Base-by-base conservation (phyloP, 1,284 basidiomycete genomes). In the Ceratobasidium sp. region DNA sequence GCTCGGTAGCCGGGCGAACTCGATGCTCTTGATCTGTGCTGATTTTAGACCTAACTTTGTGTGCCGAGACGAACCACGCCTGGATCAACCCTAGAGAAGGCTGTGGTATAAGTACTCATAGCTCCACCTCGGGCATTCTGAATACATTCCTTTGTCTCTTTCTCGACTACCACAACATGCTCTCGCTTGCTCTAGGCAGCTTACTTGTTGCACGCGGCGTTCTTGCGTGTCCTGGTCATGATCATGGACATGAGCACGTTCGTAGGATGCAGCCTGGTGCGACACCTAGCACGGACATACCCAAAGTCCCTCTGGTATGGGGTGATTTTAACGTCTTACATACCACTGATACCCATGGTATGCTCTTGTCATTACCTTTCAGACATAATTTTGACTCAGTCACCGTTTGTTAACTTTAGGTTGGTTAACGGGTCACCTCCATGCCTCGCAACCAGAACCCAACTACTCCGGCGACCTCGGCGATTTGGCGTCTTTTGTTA, bases 401-500 rank as follows among this genome's bases (percentile, higher is more conserved):
- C 26, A 5, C 23, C 33, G 1, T 33, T 33, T 33, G 33, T 33
- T 33, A 33, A 33, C 33, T 33, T 33, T 65, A 80, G 81, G 93
- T 33, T 94, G 93, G 93, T 85, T 94, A 5, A 87, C 93, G 33
- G 93, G 93, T 2, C 93, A 94, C 84, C 91, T 92, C 80, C 91
- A 93, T 81, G 26, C 84, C 0, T 89, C 88, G 4, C 90, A 89
- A 81, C 93, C 93, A 0, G 93, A 94, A 80, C 93, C 93, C 0
- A 92, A 94, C 82, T 93, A 92, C 83, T 92, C 90, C 80, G 94
- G 92, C 26, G 91, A 93, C 82, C 90, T 93, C 61, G 95, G 95
- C 9, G 92, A 94, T 79, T 94, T 95, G 82, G 88, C 93, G 40
- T 93, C 91, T 28, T 96, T 96, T 81, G 92, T 94, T 20, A 83